A percentile compares a stretch with the other conserved stretches of the same genome.
Evolutionary conservation across 768 basidiomycete genomes (phyloP).

Genomic region (Agrocybe praecox): DNA sequence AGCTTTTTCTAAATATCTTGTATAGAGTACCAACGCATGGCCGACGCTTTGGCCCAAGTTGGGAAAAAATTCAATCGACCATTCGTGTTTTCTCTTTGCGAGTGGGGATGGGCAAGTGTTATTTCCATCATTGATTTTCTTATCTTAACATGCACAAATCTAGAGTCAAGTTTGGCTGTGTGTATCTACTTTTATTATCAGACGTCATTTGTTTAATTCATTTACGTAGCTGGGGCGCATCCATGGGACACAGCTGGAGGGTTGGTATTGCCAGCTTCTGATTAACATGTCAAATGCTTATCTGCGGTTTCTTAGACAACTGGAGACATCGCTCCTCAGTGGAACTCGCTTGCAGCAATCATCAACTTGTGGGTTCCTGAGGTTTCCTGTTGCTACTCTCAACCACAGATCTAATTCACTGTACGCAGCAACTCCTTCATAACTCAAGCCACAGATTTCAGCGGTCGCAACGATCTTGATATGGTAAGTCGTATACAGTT

Average conservation of each 20-base stretch:
- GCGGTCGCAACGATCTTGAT: constrained; percentile 69
- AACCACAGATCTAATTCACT: background rate
- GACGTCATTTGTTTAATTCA: background rate
- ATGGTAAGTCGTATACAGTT: constrained; percentile 54
- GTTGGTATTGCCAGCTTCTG: constrained; percentile 30
- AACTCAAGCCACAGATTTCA: constrained; percentile 64
- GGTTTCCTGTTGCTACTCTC: background rate
- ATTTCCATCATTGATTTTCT: background rate
- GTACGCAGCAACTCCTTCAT: constrained; percentile 64
- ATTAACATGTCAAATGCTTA: background rate
- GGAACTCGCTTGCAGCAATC: constrained; percentile 57
- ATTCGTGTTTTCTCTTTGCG: constrained; percentile 60
- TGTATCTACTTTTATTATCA: background rate
- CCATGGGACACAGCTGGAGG: constrained; percentile 70
- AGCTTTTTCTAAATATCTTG: background rate
- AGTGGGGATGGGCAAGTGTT: constrained; percentile 62
- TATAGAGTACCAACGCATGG: constrained; percentile 62
- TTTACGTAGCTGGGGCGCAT: constrained; percentile 50
- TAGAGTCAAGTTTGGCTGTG: constrained; percentile 23
- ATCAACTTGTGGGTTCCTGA: constrained; percentile 56
- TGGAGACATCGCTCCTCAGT: constrained; percentile 29
- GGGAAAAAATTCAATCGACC: constrained; percentile 46
- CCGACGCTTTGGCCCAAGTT: constrained; percentile 55
- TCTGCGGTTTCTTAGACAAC: constrained; percentile 40
- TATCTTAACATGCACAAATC: background rate